Conservation (phyloP, 306 rosid species). For the Pyrus pyrifolia region DNA sequence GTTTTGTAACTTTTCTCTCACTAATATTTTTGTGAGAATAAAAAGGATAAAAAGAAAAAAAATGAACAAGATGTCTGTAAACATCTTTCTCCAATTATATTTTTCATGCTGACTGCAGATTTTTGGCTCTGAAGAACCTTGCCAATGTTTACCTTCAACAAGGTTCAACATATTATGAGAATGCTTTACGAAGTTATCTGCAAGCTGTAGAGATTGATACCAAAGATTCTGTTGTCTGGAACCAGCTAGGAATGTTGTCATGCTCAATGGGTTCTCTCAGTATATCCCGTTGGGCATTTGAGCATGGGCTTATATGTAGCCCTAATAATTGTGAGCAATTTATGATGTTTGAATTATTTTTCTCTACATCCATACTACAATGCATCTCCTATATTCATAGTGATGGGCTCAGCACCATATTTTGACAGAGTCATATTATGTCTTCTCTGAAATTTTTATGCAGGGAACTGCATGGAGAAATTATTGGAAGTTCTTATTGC, state of each 20-base stretch:
- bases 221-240: slow-evolving; percentile 96
- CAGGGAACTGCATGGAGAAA: slow-evolving; percentile 99
- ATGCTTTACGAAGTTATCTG: slow-evolving; percentile 80
- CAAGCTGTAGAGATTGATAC: slow-evolving; percentile 97
- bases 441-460: slow-evolving; percentile 9
- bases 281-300: slow-evolving; percentile 98
- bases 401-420: neutral
- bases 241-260: slow-evolving; percentile 88
- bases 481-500: slow-evolving; percentile 98
- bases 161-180: slow-evolving; percentile 75
- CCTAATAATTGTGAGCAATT: slow-evolving; percentile 87
- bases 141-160: slow-evolving; percentile 86
- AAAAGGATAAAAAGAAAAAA: neutral
- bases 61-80: neutral
- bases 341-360: neutral
- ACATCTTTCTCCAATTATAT: neutral
- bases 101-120: slow-evolving; percentile 50
- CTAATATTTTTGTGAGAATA: neutral
- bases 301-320: slow-evolving; percentile 98
- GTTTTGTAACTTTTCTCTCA: neutral
- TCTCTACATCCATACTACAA: neutral
- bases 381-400: neutral
- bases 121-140: slow-evolving; percentile 90
- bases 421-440: slow-evolving; percentile 12
- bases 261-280: slow-evolving; percentile 84